Conservation (phyloP, 2,329 filamentous ascomycete genomes). For the Colletotrichum cordylinicola region DNA sequence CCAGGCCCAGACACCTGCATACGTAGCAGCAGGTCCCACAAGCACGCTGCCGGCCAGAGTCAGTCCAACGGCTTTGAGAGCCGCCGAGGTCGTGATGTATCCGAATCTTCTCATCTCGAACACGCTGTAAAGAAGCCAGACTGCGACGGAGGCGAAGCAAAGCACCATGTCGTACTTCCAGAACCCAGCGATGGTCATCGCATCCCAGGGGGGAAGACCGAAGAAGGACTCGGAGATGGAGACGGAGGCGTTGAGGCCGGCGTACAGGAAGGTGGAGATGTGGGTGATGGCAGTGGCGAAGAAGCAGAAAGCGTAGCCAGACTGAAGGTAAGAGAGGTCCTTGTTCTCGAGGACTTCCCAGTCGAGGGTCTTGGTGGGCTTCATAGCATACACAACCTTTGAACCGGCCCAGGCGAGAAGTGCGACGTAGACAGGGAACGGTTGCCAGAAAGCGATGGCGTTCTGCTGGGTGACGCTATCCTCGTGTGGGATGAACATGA, state of each 20-base stretch:
- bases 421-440: conserved; percentile 13
- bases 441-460: conserved; percentile 6
- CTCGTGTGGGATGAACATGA: conserved; percentile 1
- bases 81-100: conserved; percentile 23
- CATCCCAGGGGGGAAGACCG: neutral
- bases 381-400: neutral
- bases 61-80: neutral
- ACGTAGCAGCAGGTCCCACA: conserved; percentile 27
- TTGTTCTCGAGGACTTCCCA: neutral
- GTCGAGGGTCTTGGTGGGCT: neutral
- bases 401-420: neutral
- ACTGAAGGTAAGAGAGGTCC: neutral
- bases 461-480: neutral
- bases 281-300: neutral
- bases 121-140: conserved; percentile 24
- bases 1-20: conserved; percentile 29
- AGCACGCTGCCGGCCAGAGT: conserved; percentile 15
- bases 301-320: neutral
- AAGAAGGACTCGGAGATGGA: neutral
- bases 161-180: conserved; percentile 7
- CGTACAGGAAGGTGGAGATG: neutral
- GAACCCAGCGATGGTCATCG: neutral
- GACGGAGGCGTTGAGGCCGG: neutral
- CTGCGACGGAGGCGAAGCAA: neutral
- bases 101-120: conserved; percentile 28